Percentiles rank a stretch among this genome's conserved stretches.
These are phyloP conservation scores for Solanum hybrid DNA, from an alignment of 305 asterid species.

Conservation along the genomic window DNA sequence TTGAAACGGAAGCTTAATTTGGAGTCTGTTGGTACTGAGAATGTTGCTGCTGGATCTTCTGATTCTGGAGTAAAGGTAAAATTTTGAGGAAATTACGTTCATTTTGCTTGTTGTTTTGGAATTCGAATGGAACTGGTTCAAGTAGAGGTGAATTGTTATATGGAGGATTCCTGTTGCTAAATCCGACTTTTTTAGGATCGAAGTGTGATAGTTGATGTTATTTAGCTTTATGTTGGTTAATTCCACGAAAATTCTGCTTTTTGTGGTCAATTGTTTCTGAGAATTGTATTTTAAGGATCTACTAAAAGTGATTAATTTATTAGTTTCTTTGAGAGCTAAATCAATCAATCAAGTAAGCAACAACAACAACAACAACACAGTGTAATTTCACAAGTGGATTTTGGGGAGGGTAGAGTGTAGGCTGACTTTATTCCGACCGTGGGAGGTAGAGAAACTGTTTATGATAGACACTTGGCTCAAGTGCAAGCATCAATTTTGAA, in stretches of 20 bases:
- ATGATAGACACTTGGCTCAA: not conserved
- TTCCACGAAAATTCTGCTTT: not conserved
- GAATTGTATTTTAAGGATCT: not conserved
- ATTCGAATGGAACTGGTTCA: not conserved
- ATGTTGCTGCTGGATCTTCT: constrained; percentile 16
- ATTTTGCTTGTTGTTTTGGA: not conserved
- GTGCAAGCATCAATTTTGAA: not conserved
- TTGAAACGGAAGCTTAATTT: constrained; percentile 70
- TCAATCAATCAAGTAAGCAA: not conserved
- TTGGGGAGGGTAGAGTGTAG: not conserved
- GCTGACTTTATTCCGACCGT: not conserved
- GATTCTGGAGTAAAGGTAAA: constrained; percentile 92
- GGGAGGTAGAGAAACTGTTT: not conserved
- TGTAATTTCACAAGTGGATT: not conserved
- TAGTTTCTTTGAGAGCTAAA: not conserved
- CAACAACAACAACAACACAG: not conserved
- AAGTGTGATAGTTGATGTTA: not conserved
- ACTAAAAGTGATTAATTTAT: not conserved
- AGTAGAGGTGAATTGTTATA: not conserved
- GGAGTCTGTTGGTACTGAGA: constrained; percentile 47
- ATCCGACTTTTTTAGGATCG: not conserved
- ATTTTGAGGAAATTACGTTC: not conserved
- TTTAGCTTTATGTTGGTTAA: not conserved
- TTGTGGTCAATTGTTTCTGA: not conserved
- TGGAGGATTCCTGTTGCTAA: not conserved